Evolutionary conservation across 2,329 filamentous ascomycete species (phyloP), one percentile per base, ranked within the genome.

Genomic region (Beauveria australis): DNA sequence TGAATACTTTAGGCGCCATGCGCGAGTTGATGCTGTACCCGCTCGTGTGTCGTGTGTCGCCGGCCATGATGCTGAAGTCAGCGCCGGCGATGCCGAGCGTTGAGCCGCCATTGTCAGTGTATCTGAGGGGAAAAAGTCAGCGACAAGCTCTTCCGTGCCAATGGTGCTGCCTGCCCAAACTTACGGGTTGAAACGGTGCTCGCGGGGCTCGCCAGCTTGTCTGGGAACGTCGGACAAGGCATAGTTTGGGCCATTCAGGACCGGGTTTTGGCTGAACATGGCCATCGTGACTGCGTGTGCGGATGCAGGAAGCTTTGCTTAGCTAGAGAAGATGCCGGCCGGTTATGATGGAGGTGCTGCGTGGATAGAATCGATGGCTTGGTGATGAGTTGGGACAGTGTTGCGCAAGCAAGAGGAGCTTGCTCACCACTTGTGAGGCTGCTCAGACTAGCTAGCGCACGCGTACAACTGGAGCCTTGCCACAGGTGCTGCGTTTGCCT

Each of bases 21-120:
- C 94, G 89, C 62, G 92, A 92, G 85, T 99, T 97, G 87, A 99
- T 99, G 82, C 89, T 97, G 86, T 96, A 99, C 73, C 95, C 94
- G 66, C 90, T 89, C 60, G 92, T 96, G 71, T 91, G 91, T 73
- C 94, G 90, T 68, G 94, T 99, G 80, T 99, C 94, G 77, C 95
- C 94, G 49, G 94, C 94, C 74, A 99, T 86, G 78, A 99, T 95
- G 72, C 92, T 86, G 81, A 97, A 99, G 80, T 95, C 90, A 72
- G 87, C 86, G 68, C 95, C 94, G 44, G 91, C 88, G 75, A 99
- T 97, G 71, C 92, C 94, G 61, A 99, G 85, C 59, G 94, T 97
- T 63, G 92, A 96, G 68, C 94, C 94, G 68, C 94, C 94, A 74
- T 99, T 99, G 80, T 99, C 93, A 67, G 94, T 95, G 78, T 99